Base-by-base conservation (phyloP, 2,329 filamentous ascomycete species). In the Fusarium camptoceras region DNA sequence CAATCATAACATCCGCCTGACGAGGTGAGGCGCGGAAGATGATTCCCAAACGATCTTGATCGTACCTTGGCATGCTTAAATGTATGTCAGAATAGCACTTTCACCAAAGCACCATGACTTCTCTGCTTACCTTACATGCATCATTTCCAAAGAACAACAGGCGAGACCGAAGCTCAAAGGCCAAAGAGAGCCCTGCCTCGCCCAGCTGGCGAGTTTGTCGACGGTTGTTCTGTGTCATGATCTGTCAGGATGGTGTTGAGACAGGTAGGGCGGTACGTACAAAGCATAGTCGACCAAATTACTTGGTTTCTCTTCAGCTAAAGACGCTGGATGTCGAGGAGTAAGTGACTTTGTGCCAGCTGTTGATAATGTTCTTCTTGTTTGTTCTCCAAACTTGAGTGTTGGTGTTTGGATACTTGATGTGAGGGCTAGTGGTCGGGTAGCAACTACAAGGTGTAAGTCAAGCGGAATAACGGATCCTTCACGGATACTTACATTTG, bases 1-100 rank as follows among this genome's bases (percentile, higher is more conserved):
- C 88, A 55, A 91, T 89, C 87, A 91, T 89, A 18, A 90, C 86
- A 74, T 91, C 88, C 20, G 87, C 83, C 72, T 91, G 89, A 47
- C 88, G 84, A 0, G 89, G 89, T 0, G 88, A 90, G 22, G 88
- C 89, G 55, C 89, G 86, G 80, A 91, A 91, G 75, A 91, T 89
- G 67, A 89, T 90, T 48, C 88, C 88, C 18, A 90, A 80, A 20
- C 88, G 84, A 77, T 90, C 88, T 71, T 89, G 87, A 64, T 89
- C 88, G 80, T 89, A 89, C 18, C 87, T 83, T 6, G 88, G 88
- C 72, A 87, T 37, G 10, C 34, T 37, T n/a, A 0, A n/a, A 37
- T 37, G 3, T 37, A n/a, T 37, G 34, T 37, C 6, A 37, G 34
- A 10, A 37, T n/a, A 4, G 10, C 34, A 37, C 6, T 37, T 10